Conservation (phyloP, 2,329 filamentous ascomycete species). For the Claviceps sp. region DNA sequence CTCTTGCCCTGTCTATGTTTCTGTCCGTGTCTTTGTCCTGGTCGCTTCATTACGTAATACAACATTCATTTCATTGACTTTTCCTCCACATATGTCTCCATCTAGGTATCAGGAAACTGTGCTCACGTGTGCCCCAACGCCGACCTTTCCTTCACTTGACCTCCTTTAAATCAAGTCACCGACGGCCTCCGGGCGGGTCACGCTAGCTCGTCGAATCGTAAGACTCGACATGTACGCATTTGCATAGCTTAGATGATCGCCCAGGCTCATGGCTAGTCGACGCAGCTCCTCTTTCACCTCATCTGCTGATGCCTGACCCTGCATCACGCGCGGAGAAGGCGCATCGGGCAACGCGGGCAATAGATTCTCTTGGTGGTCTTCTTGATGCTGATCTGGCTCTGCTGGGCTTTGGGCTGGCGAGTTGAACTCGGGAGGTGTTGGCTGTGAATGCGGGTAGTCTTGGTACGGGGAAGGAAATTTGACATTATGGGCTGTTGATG, state of each 20-base stretch:
- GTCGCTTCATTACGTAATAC: not conserved
- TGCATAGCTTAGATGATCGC: conserved; percentile 33
- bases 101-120: not conserved
- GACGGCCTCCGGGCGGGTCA: conserved; percentile 12
- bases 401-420: not conserved
- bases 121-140: too few species aligned
- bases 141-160: not conserved
- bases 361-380: conserved; percentile 9
- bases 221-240: conserved; percentile 31
- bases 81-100: not conserved
- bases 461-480: conserved; percentile 3
- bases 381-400: conserved; percentile 2
- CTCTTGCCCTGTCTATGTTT: not conserved
- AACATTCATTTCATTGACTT: not conserved
- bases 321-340: conserved; percentile 39
- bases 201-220: conserved; percentile 22
- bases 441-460: conserved; percentile 9
- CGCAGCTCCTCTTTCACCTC: conserved; percentile 40
- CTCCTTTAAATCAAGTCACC: not conserved
- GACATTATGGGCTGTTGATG: conserved; percentile 11
- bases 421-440: conserved; percentile 5
- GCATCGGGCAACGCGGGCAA: conserved; percentile 29
- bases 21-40: not conserved
- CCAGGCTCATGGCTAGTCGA: conserved; percentile 33
- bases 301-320: conserved; percentile 36